These are phyloP conservation scores for Solanum megistacrolobum DNA, from an alignment of 257 asterid genomes.

Conservation along the genomic window DNA sequence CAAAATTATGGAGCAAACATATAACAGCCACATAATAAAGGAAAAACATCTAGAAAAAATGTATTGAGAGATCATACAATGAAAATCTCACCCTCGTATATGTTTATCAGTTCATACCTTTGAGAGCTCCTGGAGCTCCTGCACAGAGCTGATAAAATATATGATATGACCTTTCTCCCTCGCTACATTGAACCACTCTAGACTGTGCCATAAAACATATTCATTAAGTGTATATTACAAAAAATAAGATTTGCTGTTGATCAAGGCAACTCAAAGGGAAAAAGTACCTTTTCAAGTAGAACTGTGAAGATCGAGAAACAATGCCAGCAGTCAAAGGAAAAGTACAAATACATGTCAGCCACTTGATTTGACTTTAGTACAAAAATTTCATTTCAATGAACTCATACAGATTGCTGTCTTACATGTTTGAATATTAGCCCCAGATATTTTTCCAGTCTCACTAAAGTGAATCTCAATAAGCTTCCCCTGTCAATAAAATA, in stretches of 20 bases:
- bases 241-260: background rate
- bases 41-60: background rate
- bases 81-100: background rate
- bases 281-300: slow-evolving; percentile 91
- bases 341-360: slow-evolving; percentile 16
- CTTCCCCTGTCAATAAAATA: slow-evolving; percentile 60
- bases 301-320: slow-evolving; percentile 34
- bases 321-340: slow-evolving; percentile 17
- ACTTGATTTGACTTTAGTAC: background rate
- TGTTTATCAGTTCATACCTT: slow-evolving; percentile 37
- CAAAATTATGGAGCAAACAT: background rate
- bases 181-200: slow-evolving; percentile 88
- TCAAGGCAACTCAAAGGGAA: slow-evolving; percentile 5
- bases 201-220: slow-evolving; percentile 52
- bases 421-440: slow-evolving; percentile 96
- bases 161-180: slow-evolving; percentile 98
- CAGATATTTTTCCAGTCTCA: slow-evolving; percentile 96
- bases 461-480: slow-evolving; percentile 98
- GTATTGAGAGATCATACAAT: background rate
- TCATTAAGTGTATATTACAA: slow-evolving; percentile 6
- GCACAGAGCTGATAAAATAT: slow-evolving; percentile 95
- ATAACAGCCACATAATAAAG: background rate
- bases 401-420: slow-evolving; percentile 25
- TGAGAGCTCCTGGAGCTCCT: slow-evolving; percentile 85
- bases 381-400: slow-evolving; percentile 8